Conservation (phyloP, 1,284 basidiomycete genomes). For the Cutaneotrichosporon spelunceum region DNA sequence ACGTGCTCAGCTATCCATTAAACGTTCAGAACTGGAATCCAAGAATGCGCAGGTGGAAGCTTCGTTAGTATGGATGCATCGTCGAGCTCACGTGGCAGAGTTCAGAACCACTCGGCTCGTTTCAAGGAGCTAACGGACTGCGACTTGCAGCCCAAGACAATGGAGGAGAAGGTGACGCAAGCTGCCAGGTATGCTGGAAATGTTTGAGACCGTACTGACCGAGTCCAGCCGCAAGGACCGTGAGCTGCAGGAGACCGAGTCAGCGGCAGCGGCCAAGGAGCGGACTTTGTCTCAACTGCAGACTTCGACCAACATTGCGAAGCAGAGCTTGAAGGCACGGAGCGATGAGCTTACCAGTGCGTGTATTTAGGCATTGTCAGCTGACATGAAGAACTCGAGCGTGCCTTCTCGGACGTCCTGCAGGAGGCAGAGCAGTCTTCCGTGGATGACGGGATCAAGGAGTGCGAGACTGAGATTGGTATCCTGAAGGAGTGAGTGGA, state of each 20-base stretch:
- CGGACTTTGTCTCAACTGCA: slow-evolving; percentile 63
- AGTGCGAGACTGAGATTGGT: slow-evolving; percentile 59
- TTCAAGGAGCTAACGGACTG: slow-evolving; percentile 64
- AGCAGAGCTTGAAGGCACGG: slow-evolving; percentile 63
- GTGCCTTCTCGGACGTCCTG: slow-evolving; percentile 56
- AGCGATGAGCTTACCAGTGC: slow-evolving; percentile 63
- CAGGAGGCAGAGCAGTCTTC: slow-evolving; percentile 46
- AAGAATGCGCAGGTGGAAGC: slow-evolving; percentile 65
- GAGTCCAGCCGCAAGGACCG: slow-evolving; percentile 63
- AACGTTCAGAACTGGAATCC: slow-evolving; percentile 64
- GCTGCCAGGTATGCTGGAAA: slow-evolving; percentile 57
- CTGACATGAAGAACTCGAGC: slow-evolving; percentile 58
- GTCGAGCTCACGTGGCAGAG: slow-evolving; percentile 51
- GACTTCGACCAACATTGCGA: slow-evolving; percentile 60
- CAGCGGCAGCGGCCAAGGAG: slow-evolving; percentile 56
- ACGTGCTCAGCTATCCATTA: slow-evolving; percentile 75
- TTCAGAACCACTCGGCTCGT: slow-evolving; percentile 61
- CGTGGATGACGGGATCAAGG: slow-evolving; percentile 61
- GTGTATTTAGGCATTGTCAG: slow-evolving; percentile 16
- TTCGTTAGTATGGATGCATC: slow-evolving; percentile 56
- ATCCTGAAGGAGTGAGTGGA: slow-evolving; percentile 58
- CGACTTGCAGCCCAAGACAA: slow-evolving; percentile 61
- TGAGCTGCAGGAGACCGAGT: slow-evolving; percentile 61
- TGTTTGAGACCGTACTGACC: not conserved
- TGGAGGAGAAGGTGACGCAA: slow-evolving; percentile 68